These are phyloP conservation scores for Afroboletus lepidellus DNA, from an alignment of 1,284 basidiomycete genomes.

Conservation along the genomic window DNA sequence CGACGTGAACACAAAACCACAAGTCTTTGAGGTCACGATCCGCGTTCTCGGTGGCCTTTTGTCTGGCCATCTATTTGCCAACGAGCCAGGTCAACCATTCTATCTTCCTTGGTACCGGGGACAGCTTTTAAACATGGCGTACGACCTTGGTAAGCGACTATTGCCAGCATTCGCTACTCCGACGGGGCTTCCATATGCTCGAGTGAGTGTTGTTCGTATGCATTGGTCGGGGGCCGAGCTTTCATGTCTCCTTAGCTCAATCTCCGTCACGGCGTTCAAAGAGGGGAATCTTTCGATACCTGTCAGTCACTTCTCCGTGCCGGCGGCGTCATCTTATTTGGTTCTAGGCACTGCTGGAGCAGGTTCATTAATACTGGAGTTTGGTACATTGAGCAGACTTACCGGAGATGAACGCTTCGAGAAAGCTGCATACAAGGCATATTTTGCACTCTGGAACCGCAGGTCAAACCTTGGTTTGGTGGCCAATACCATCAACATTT, in stretches of 20 bases:
- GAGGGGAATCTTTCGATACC: conserved; percentile 72
- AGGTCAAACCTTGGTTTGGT: conserved; percentile 79
- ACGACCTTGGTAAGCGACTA: conserved; percentile 81
- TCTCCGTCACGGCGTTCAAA: conserved; percentile 66
- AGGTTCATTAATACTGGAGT: conserved; percentile 88
- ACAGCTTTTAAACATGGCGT: conserved; percentile 75
- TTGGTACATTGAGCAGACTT: conserved; percentile 85
- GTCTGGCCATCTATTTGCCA: conserved; percentile 82
- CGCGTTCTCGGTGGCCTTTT: conserved; percentile 86
- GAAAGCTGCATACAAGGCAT: conserved; percentile 79
- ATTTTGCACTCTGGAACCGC: conserved; percentile 90
- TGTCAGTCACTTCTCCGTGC: conserved; percentile 49
- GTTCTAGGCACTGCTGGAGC: conserved; percentile 82
- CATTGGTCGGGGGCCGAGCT: not conserved
- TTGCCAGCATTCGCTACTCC: conserved; percentile 87
- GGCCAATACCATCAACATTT: conserved; percentile 84
- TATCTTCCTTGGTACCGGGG: conserved; percentile 74
- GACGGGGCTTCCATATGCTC: conserved; percentile 87
- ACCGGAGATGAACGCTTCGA: conserved; percentile 88
- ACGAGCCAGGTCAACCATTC: conserved; percentile 61
- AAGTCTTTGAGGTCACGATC: conserved; percentile 91
- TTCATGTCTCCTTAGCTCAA: conserved; percentile 55
- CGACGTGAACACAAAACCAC: conserved; percentile 86
- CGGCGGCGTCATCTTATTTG: conserved; percentile 13
- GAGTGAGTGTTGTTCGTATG: conserved; percentile 47